phyloP scores from a whole-genome alignment of 1,284 basidiomycete species.

The Rhodotorula sp. region DNA sequence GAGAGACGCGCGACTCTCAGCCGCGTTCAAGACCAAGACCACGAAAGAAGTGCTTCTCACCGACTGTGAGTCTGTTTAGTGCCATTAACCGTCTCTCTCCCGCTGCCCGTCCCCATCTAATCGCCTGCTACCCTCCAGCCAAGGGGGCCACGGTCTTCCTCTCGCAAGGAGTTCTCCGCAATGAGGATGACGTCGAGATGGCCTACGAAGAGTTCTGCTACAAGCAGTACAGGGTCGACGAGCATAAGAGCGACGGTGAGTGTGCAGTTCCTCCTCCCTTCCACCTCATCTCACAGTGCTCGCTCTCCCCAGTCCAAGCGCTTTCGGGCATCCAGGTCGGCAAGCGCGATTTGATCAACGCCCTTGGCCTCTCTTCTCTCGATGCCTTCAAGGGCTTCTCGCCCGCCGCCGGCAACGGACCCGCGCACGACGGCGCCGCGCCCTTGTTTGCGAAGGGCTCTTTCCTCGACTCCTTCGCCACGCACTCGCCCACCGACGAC shows the following conservation, averaged over 20 bases:
- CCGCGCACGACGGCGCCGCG: not conserved
- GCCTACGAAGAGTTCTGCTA: slow-evolving; percentile 18
- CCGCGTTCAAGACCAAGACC: not conserved
- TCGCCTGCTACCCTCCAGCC: not conserved
- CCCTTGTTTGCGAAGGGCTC: not conserved
- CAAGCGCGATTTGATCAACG: not conserved
- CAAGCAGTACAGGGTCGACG: slow-evolving; percentile 5
- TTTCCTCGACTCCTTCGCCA: not conserved
- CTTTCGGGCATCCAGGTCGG: not conserved
- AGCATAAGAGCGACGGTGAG: slow-evolving; percentile 6
- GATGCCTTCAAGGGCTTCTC: not conserved
- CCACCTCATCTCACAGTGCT: too few relatives aligned
- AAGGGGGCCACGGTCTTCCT: slow-evolving; percentile 6
- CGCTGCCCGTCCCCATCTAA: too few relatives aligned
- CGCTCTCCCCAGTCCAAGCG: not conserved
- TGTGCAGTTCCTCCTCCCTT: too few relatives aligned
- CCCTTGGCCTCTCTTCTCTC: not conserved
- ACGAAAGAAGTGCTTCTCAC: not conserved
- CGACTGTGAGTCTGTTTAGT: not conserved
- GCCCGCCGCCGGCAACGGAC: not conserved
- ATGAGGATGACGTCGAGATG: slow-evolving; percentile 8
- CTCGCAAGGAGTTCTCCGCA: not conserved
- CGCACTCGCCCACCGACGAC: not conserved
- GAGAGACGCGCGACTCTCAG: not conserved
- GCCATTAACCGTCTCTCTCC: too few relatives aligned